Evolutionary conservation across 805 yeast genomes (phyloP).

Genomic region (Lipomyces lipofer): DNA sequence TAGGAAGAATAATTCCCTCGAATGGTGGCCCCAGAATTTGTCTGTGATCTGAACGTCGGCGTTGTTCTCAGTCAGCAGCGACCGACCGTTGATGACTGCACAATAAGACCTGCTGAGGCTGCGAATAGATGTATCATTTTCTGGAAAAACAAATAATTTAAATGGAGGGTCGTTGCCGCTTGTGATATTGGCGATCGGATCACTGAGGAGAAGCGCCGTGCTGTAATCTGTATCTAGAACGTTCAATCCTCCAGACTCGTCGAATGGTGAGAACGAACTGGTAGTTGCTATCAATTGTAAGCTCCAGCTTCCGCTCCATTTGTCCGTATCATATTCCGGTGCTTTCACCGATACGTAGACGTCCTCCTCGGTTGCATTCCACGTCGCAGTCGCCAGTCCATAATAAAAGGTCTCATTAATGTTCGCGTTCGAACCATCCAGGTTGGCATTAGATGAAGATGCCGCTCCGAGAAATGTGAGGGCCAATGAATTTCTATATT

Average conservation of each 20-base stretch:
- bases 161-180: constrained; percentile 9
- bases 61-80: constrained; percentile 38
- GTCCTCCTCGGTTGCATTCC: neutral
- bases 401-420: neutral
- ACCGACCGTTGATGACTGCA: constrained; percentile 62
- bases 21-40: constrained; percentile 46
- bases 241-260: constrained; percentile 2
- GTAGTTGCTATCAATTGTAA: constrained; percentile 12
- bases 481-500: neutral
- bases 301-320: constrained; percentile 20
- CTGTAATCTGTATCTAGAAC: constrained; percentile 17
- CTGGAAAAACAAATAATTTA: constrained; percentile 49
- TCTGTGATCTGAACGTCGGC: constrained; percentile 42
- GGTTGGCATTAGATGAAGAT: neutral
- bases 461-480: neutral
- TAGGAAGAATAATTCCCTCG: constrained; percentile 62
- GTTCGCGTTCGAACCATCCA: neutral
- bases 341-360: constrained; percentile 3
- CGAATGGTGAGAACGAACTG: neutral
- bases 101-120: constrained; percentile 61
- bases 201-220: constrained; percentile 15
- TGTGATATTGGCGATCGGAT: constrained; percentile 1
- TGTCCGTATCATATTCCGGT: constrained; percentile 8
- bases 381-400: neutral
- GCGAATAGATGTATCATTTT: constrained; percentile 40